phyloP scores from a whole-genome alignment of 2,329 filamentous ascomycete genomes.

The Colletotrichum sp. region DNA sequence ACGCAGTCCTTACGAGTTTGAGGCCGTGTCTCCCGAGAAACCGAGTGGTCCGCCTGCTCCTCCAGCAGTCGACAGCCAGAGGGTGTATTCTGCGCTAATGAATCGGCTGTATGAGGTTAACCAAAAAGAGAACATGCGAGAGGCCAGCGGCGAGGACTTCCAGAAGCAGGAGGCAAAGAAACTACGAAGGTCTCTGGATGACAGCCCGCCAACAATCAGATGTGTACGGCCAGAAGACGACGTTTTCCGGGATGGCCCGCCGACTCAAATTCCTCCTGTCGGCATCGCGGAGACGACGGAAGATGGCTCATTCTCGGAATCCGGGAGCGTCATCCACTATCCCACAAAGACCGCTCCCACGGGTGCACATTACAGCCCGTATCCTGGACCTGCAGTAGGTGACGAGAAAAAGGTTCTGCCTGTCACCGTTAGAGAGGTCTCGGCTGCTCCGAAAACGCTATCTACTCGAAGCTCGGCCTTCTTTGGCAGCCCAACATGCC shows the following conservation, averaged over 20 bases:
- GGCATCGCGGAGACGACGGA: neutral
- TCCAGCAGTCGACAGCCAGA: conserved; percentile 56
- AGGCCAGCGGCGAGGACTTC: neutral
- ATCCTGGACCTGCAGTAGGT: neutral
- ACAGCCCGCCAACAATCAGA: conserved; percentile 28
- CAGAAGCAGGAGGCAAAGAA: neutral
- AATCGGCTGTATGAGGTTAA: conserved; percentile 53
- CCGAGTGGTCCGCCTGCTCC: conserved; percentile 15
- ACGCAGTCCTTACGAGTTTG: conserved; percentile 18
- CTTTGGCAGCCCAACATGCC: conserved; percentile 55
- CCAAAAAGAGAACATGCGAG: neutral
- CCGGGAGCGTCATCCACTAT: neutral
- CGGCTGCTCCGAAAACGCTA: conserved; percentile 30
- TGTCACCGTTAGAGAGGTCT: conserved; percentile 11
- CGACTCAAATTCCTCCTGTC: neutral
- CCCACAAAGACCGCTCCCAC: neutral
- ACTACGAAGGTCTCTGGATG: neutral
- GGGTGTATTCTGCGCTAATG: conserved; percentile 70
- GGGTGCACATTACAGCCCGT: neutral
- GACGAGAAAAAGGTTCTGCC: neutral
- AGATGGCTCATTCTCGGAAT: neutral
- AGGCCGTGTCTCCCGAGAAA: neutral
- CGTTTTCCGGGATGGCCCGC: conserved; percentile 31
- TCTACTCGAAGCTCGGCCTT: conserved; percentile 53
- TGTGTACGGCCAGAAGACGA: conserved; percentile 37